A percentile compares a stretch with the other conserved stretches of the same genome.
Evolutionary conservation across 257 asterid genomes (phyloP).

Genomic region (Scutellaria galericulata): DNA sequence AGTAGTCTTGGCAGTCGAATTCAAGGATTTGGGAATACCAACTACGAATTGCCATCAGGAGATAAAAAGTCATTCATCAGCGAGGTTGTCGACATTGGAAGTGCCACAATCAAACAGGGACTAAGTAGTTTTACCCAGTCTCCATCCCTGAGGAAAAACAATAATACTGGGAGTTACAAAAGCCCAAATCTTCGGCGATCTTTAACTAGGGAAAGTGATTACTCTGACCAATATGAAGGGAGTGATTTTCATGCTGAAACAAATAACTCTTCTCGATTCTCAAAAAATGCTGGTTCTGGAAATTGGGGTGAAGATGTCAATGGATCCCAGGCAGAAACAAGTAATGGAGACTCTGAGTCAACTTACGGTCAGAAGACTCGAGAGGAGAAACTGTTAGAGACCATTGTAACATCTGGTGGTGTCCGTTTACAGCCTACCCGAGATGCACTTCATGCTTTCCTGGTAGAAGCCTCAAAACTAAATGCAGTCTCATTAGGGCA

Average conservation of each 20-base stretch:
- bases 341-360: constrained; percentile 49
- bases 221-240: constrained; percentile 67
- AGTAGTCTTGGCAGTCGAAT: constrained; percentile 83
- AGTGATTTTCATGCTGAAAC: constrained; percentile 50
- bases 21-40: constrained; percentile 90
- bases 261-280: constrained; percentile 55
- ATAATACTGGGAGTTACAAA: constrained; percentile 76
- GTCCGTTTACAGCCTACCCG: constrained; percentile 97
- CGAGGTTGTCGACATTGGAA: constrained; percentile 93
- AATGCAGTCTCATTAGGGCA: constrained; percentile 66
- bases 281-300: constrained; percentile 66
- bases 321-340: constrained; percentile 58
- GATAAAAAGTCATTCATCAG: constrained; percentile 86
- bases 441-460: constrained; percentile 81
- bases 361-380: constrained; percentile 66
- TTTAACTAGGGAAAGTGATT: constrained; percentile 69
- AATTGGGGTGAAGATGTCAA: constrained; percentile 70
- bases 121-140: constrained; percentile 77
- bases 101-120: constrained; percentile 91
- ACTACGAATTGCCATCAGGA: constrained; percentile 72
- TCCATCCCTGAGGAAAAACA: constrained; percentile 68
- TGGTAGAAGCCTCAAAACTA: constrained; percentile 80
- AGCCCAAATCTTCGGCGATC: constrained; percentile 89
- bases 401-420: constrained; percentile 91
- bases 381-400: constrained; percentile 85